Percentiles rank a stretch among this genome's conserved stretches.
These are phyloP conservation scores for Suillus decipiens DNA, from an alignment of 768 basidiomycete species.

Conservation along the genomic window DNA sequence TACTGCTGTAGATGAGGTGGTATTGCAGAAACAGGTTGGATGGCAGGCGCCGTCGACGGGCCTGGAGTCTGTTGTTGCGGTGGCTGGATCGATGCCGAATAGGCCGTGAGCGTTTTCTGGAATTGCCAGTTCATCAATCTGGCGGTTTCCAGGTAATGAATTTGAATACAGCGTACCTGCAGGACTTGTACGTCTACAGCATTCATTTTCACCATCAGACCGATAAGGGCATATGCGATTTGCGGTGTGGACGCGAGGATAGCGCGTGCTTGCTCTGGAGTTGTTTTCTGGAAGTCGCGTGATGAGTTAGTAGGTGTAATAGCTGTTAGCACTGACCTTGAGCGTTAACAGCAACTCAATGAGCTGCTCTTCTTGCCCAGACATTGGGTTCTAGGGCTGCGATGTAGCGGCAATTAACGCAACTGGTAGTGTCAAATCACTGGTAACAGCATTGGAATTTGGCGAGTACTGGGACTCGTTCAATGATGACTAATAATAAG, in stretches of 20 bases:
- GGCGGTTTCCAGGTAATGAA: not conserved
- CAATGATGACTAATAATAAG: not conserved
- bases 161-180: conserved; percentile 47
- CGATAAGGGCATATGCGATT: conserved; percentile 76
- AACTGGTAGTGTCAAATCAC: not conserved
- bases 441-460: not conserved
- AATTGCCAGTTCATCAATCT: conserved; percentile 1
- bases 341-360: conserved; percentile 76
- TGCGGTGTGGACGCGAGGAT: conserved; percentile 75
- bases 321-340: conserved; percentile 42
- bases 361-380: conserved; percentile 64
- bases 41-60: conserved; percentile 18
- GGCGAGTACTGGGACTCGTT: no score
- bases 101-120: conserved; percentile 67
- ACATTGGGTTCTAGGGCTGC: conserved; percentile 40
- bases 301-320: conserved; percentile 5
- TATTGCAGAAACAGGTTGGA: conserved; percentile 40
- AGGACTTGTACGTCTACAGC: conserved; percentile 75
- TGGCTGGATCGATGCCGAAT: conserved; percentile 24
- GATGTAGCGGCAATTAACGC: not conserved
- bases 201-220: conserved; percentile 76
- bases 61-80: conserved; percentile 19
- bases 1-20: conserved; percentile 44
- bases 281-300: conserved; percentile 58
- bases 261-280: conserved; percentile 63